Evolutionary conservation across 441 rosid species (phyloP), one percentile per base, ranked within the genome.

Genomic region (Erodium moschatum): DNA sequence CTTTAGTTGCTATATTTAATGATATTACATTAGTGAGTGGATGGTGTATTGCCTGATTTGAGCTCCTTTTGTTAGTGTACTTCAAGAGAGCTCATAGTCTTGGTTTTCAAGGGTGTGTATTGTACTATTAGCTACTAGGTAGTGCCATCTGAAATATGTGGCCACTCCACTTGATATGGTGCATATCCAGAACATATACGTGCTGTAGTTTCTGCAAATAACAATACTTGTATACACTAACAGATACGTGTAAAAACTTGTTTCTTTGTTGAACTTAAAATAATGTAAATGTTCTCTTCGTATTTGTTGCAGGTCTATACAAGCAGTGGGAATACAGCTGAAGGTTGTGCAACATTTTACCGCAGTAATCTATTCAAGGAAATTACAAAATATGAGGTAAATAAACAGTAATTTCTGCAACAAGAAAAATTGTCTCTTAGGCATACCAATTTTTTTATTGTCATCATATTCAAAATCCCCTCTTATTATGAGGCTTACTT

Each of bases 311-410:
- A 79, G 82, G 65, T 79, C 20, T 79, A 31, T 65, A 31, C 64
- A 38, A 71, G 58, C 13, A 24, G 16, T 50, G 13, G 44, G 3
- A 52, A 42, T 48, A 65, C 38, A 69, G 61, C 67, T 69, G 80
- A 77, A 19, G 81, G 79, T 4, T 77, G 77, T 70, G 81, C 79
- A 61, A 80, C 75, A 31, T 80, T 68, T 73, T 80, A 29, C 67
- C 77, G 79, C 18, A 61, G 13, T 62, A 67, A 66, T 63, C 60
- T 75, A 54, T 80, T 77, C 73, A 70, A 69, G 48, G 75, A 72
- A 68, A 68, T 75, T 42, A 74, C 33, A 61, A 77, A 67, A 70
- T 75, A 67, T 70, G 79, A 73, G 81, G 83, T 80, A 56, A 61
- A 67, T 24, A 62, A 38, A 42, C 58, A 27, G 20, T 16, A n/a